Evolutionary conservation across 306 rosid genomes (phyloP), one percentile per base, ranked within the genome.

Genomic region (Prunus salicina): DNA sequence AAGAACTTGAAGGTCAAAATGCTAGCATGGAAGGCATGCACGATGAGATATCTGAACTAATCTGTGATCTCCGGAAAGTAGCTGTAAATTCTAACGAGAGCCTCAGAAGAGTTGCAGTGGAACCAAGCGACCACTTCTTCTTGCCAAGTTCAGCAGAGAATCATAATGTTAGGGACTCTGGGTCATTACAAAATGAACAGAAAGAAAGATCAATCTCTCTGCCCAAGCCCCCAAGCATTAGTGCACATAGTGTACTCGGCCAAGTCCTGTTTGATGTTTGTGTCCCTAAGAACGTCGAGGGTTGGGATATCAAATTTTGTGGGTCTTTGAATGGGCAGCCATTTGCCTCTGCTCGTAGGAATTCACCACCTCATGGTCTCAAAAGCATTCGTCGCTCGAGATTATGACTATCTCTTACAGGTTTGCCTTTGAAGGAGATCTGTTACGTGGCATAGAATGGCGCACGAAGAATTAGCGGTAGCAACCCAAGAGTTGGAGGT

Each of bases 311-410:
- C 43, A 89, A 87, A 60, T 85, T 88, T 65, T 79, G 84, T 10
- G 86, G 89, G 80, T 83, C 89, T 71, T 50, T 85, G 58, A 93
- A 89, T 22, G 90, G 94, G 51, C 88, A 83, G 81, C 84, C 89
- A 16, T 81, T 86, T 70, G 85, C 88, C 66, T 93, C 97, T 72
- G 89, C 88, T 70, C 86, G 85, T 8, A 82, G 80, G 79, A 78
- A 74, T 77, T 88, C 87, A 30, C 88, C 89, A 69, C 82, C 81
- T 69, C 81, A 71, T 65, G 86, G 86, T 18, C 79, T 75, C 46
- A 93, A 93, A 87, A 76, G 85, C 43, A 60, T 83, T 4, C 93
- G 94, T 72, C 91, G 98, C 68, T 93, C 96, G 28, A 89, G 84
- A 82, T 76, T 93, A 79, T 93, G 76, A 87, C n/a, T 2, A 22